Conservation (phyloP, 495 filamentous ascomycete species). For the Friedmanniomyces endolithicus region DNA sequence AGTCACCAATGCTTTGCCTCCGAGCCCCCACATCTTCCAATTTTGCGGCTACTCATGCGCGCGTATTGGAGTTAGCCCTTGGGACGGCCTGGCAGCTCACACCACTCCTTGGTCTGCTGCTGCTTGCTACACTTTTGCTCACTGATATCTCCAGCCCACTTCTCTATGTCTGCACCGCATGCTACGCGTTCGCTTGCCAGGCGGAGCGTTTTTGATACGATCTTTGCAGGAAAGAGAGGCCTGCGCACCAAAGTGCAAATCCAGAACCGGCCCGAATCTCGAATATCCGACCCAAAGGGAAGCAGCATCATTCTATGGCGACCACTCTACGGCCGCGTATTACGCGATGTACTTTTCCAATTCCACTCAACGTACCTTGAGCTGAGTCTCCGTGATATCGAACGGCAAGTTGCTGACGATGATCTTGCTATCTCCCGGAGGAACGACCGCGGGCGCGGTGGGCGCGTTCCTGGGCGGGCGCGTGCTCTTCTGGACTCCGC, state of each 20-base stretch:
- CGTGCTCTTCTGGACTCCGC: slow-evolving; percentile 74
- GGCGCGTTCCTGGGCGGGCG: slow-evolving; percentile 35
- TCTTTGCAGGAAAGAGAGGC: slow-evolving; percentile 2
- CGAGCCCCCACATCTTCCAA: neutral
- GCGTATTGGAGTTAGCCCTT: neutral
- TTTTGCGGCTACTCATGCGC: neutral
- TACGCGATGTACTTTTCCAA: neutral
- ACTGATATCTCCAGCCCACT: neutral
- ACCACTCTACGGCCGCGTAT: too few relatives aligned
- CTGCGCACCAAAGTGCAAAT: neutral
- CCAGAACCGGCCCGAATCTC: neutral
- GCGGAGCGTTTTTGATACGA: slow-evolving; percentile 10
- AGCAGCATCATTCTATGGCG: too few relatives aligned
- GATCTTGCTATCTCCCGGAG: slow-evolving; percentile 73
- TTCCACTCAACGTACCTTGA: slow-evolving; percentile 96
- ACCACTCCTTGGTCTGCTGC: neutral
- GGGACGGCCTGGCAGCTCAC: neutral
- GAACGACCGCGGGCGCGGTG: slow-evolving; percentile 44
- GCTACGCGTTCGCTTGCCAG: slow-evolving; percentile 18
- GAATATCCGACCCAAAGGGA: too few relatives aligned
- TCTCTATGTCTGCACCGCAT: slow-evolving; percentile 8
- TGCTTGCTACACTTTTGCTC: slow-evolving; percentile 12
- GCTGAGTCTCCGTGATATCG: slow-evolving; percentile 87
- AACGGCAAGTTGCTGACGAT: slow-evolving; percentile 93
- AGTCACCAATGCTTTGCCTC: neutral